phyloP scores from a whole-genome alignment of 2,329 filamentous ascomycete genomes.

The Fusarium zealandicum region DNA sequence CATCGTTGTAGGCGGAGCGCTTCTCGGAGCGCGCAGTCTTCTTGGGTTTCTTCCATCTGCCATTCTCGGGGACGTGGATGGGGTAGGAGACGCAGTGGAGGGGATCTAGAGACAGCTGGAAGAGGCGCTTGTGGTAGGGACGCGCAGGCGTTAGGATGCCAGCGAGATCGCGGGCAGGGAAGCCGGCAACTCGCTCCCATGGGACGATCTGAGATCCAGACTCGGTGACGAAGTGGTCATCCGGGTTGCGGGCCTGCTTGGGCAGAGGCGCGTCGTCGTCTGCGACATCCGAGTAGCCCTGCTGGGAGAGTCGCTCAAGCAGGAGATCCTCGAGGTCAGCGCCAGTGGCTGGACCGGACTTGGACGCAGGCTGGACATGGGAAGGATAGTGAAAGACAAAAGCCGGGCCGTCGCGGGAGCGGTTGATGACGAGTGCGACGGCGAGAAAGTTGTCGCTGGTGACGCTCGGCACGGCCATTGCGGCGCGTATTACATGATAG shows the following conservation, averaged over 20 bases:
- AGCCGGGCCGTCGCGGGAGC: constrained; percentile 78
- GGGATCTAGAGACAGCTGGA: constrained; percentile 83
- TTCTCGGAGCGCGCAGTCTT: constrained; percentile 55
- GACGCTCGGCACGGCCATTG: constrained; percentile 56
- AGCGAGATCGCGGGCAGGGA: constrained; percentile 78
- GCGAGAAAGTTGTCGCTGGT: constrained; percentile 68
- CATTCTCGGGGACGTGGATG: constrained; percentile 80
- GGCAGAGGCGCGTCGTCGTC: constrained; percentile 49
- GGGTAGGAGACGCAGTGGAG: constrained; percentile 84
- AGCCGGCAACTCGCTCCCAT: constrained; percentile 77
- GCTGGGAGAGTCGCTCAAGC: constrained; percentile 55
- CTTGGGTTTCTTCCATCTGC: constrained; percentile 75
- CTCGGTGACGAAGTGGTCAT: constrained; percentile 63
- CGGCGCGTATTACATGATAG: constrained; percentile 35
- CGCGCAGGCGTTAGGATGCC: constrained; percentile 79
- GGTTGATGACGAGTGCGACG: constrained; percentile 75
- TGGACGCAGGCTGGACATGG: constrained; percentile 51
- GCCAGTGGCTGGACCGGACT: constrained; percentile 44
- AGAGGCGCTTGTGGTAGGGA: constrained; percentile 80
- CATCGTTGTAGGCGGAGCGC: constrained; percentile 47
- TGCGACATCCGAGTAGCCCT: constrained; percentile 46
- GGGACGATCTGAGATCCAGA: constrained; percentile 66
- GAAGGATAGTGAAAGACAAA: constrained; percentile 91
- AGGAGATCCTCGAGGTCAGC: constrained; percentile 60
- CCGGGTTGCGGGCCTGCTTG: constrained; percentile 59